These are phyloP conservation scores for Oryza rufipogon DNA, from an alignment of 176 grass and related monocot genomes.

Conservation along the genomic window DNA sequence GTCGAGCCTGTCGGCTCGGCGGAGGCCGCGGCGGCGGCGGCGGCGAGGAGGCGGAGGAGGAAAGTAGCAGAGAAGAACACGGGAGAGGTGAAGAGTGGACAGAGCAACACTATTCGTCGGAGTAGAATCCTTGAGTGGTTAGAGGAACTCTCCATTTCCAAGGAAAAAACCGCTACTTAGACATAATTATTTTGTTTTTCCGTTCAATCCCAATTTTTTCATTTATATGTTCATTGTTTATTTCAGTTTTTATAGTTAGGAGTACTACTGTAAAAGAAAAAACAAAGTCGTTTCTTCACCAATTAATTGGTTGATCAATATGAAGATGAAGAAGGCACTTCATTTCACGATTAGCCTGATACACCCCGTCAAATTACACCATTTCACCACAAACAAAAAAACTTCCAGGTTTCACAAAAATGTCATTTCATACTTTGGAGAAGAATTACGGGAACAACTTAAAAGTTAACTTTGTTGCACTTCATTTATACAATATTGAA, in stretches of 20 bases:
- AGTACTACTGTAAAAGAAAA: neutral
- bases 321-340: neutral
- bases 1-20: constrained; percentile 40
- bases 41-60: constrained; percentile 35
- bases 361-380: neutral
- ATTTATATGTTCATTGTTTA: neutral
- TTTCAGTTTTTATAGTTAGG: neutral
- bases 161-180: constrained; percentile 28
- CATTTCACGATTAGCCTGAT: neutral
- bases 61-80: constrained; percentile 35
- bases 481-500: no score
- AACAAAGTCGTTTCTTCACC: neutral
- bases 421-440: no score
- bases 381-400: no score
- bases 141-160: constrained; percentile 42
- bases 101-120: neutral
- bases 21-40: constrained; percentile 23
- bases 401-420: no score
- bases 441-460: no score
- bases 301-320: neutral
- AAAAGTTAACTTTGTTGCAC: no score
- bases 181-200: neutral
- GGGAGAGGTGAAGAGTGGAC: constrained; percentile 12
- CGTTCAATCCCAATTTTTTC: neutral
- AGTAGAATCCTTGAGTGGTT: constrained; percentile 52